Evolutionary conservation across 371 early-diverging fungal species (phyloP).

Genomic region (Mortierella sp.): DNA sequence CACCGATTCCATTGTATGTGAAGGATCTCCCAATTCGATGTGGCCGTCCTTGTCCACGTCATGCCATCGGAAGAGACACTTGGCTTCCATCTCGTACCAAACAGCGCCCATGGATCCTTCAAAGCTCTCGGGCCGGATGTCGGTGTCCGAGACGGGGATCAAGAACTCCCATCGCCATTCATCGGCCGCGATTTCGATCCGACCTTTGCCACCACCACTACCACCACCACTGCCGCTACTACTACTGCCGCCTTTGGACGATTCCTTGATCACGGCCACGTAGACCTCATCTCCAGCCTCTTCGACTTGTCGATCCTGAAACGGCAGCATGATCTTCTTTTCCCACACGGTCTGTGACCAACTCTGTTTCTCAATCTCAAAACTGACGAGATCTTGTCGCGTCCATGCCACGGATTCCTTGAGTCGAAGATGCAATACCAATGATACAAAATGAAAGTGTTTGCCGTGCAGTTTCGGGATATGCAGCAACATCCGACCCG

Average conservation of each 20-base stretch:
- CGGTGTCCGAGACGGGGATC: constrained; percentile 33
- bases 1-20: not conserved
- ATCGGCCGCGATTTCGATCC: constrained; percentile 24
- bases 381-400: constrained; percentile 39
- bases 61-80: constrained; percentile 49
- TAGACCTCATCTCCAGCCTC: constrained; percentile 9
- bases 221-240: constrained; percentile 1
- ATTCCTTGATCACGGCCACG: constrained; percentile 41
- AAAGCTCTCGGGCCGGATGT: constrained; percentile 43
- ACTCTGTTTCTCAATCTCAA: constrained; percentile 38
- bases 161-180: constrained; percentile 52
- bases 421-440: constrained; percentile 38
- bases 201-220: not conserved
- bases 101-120: constrained; percentile 50
- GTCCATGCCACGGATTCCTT: constrained; percentile 44
- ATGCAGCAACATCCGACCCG: constrained; percentile 38
- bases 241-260: constrained; percentile 4
- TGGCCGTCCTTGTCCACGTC: constrained; percentile 34
- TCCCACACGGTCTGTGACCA: constrained; percentile 53
- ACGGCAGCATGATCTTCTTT: constrained; percentile 21
- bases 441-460: constrained; percentile 41
- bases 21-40: not conserved
- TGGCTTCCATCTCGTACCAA: constrained; percentile 53
- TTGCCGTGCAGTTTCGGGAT: constrained; percentile 39
- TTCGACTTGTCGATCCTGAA: constrained; percentile 37